A percentile compares a stretch with the other conserved stretches of the same genome.
These are phyloP conservation scores for Globisporangium canariense DNA, from an alignment of 352 stramenopile genomes.

Conservation along the genomic window DNA sequence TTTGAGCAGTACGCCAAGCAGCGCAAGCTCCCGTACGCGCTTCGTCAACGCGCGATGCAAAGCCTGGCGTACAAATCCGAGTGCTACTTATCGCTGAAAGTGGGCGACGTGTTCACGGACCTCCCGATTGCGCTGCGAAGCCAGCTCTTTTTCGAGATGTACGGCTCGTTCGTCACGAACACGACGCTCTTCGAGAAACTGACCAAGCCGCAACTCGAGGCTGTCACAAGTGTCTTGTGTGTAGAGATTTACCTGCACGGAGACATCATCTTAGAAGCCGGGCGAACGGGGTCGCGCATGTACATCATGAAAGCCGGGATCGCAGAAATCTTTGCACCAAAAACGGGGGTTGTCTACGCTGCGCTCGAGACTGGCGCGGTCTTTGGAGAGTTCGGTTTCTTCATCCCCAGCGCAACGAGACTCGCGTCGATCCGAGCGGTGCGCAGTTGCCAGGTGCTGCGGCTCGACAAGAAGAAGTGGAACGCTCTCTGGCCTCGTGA, in stretches of 20 bases:
- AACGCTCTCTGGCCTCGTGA: conserved; percentile 42
- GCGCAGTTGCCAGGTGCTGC: conserved; percentile 58
- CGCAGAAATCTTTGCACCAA: conserved; percentile 40
- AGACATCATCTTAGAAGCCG: conserved; percentile 57
- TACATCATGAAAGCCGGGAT: conserved; percentile 49
- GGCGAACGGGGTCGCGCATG: conserved; percentile 34
- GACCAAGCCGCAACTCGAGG: conserved; percentile 44
- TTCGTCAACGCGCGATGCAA: conserved; percentile 48
- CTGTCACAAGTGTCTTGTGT: conserved; percentile 38
- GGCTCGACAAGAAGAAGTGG: conserved; percentile 51
- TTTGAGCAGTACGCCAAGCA: conserved; percentile 73
- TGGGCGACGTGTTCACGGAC: conserved; percentile 40
- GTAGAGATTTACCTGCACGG: conserved; percentile 65
- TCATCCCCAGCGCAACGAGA: conserved; percentile 39
- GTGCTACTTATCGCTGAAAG: conserved; percentile 37
- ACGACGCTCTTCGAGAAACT: conserved; percentile 38
- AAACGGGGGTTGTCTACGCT: conserved; percentile 36
- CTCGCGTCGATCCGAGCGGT: conserved; percentile 46
- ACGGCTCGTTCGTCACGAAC: conserved; percentile 27
- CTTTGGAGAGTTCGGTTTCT: conserved; percentile 68
- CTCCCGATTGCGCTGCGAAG: conserved; percentile 34
- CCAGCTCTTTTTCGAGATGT: conserved; percentile 57
- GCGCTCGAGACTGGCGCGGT: conserved; percentile 27
- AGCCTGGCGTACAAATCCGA: conserved; percentile 53
- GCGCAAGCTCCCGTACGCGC: conserved; percentile 30